Evolutionary conservation across 495 filamentous ascomycete species (phyloP), one percentile per base, ranked within the genome.

Genomic region (Pseudotulostoma volvatum): DNA sequence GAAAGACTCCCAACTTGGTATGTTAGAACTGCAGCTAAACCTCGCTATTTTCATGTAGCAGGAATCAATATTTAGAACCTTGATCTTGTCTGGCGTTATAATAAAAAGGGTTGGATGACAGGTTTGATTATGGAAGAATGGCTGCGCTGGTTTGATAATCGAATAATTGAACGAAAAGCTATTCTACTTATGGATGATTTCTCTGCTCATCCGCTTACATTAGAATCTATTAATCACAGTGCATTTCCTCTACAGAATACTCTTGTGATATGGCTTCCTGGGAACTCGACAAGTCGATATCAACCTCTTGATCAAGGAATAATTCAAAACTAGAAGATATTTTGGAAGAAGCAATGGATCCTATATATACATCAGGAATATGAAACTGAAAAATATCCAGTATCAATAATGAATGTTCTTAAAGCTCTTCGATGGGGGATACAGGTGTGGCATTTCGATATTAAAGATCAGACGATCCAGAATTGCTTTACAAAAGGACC

Each of bases 281-380:
- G 42, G 3, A 56, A 53, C 31, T 42, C 48, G 28, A 59, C 46
- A 16, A 42, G 32, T 9, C 37, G 37, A 25, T 52, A 39, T 40
- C 47, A 56, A 35, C 56, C 47, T 33, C 41, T 57, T 25, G 47
- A 60, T 45, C 42, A 55, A 38, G 54, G 51, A 4, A 52, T 60
- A 35, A 54, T 61, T 18, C 13, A 32, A 17, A 45, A 20, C 5
- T 56, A 45, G 34, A 60, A 61, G 37, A 39, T 31, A 4, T 40
- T 49, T 17, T 57, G 50, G 38, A 33, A 44, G 16, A 13, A 34
- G 1, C 37, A 49, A 3, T 61, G 45, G 46, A 13, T 61, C 20
- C 35, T 23, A n/a, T 49, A 40, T 30, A 44, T 51, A 34, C 20
- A 45, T 2, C 2, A 21, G 9, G 37, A 47, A 33, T 47, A 34